phyloP scores from a whole-genome alignment of 2,329 filamentous ascomycete species.

The Coniochaeta pulveracea region DNA sequence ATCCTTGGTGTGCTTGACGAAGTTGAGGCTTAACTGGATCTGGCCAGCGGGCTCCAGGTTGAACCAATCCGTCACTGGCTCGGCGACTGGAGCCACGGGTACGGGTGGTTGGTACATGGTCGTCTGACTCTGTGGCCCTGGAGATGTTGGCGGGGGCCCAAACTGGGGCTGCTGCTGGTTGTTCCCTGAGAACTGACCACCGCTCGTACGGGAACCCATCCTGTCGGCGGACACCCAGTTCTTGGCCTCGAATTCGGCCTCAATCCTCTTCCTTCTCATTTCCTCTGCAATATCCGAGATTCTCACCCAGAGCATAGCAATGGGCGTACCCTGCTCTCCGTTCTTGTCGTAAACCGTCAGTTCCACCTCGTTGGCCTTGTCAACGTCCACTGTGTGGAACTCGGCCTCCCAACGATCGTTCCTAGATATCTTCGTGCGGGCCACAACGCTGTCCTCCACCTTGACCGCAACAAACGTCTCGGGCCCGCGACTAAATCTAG shows the following conservation, averaged over 20 bases:
- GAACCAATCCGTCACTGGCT: slow-evolving; percentile 87
- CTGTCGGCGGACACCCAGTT: slow-evolving; percentile 97
- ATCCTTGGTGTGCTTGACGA: slow-evolving; percentile 82
- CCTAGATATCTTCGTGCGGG: slow-evolving; percentile 72
- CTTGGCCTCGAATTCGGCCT: slow-evolving; percentile 85
- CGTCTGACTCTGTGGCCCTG: slow-evolving; percentile 19
- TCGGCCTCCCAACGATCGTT: slow-evolving; percentile 90
- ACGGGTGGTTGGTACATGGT: slow-evolving; percentile 23
- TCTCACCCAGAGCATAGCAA: slow-evolving; percentile 90
- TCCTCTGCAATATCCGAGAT: slow-evolving; percentile 97
- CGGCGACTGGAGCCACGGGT: slow-evolving; percentile 34
- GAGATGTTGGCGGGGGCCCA: slow-evolving; percentile 30
- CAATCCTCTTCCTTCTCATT: slow-evolving; percentile 93
- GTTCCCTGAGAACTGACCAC: slow-evolving; percentile 47
- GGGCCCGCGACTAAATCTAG: slow-evolving; percentile 76
- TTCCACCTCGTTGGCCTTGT: slow-evolving; percentile 98
- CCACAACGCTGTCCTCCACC: slow-evolving; percentile 87
- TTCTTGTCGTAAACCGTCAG: slow-evolving; percentile 96
- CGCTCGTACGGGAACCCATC: slow-evolving; percentile 53
- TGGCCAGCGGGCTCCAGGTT: slow-evolving; percentile 88
- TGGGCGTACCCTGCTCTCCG: slow-evolving; percentile 79
- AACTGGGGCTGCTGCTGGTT: slow-evolving; percentile 32
- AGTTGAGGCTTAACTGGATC: slow-evolving; percentile 84
- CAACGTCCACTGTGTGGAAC: slow-evolving; percentile 82
- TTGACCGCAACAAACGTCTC: slow-evolving; percentile 96